Evolutionary conservation across 2,329 filamentous ascomycete species (phyloP).

Genomic region (Cercospora nicotianae): DNA sequence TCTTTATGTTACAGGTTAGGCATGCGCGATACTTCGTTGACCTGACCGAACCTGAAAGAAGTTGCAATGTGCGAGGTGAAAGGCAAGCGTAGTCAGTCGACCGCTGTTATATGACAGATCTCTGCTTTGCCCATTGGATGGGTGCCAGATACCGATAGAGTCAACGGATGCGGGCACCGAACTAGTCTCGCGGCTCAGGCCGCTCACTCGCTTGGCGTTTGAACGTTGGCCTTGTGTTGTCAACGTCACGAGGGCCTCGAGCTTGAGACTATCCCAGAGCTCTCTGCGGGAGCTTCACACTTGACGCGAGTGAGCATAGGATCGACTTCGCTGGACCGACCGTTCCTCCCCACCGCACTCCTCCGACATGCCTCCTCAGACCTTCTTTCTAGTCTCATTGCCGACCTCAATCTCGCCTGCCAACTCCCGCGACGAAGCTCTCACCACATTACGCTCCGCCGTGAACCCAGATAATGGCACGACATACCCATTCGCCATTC

Average conservation of each 20-base stretch:
- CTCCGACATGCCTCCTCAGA: constrained; percentile 45
- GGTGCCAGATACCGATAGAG: constrained; percentile 2
- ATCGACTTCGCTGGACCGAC: constrained; percentile 1
- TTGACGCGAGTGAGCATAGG: neutral
- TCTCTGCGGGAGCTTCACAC: constrained; percentile 4
- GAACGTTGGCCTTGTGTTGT: neutral
- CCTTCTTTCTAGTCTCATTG: constrained; percentile 86
- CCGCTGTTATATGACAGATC: neutral
- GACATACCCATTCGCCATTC: constrained; percentile 76
- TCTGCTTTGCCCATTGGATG: neutral
- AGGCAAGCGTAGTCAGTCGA: neutral
- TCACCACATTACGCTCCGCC: constrained; percentile 71
- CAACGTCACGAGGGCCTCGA: constrained; percentile 1
- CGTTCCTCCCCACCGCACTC: neutral
- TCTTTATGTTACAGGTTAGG: neutral
- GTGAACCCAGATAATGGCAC: constrained; percentile 73
- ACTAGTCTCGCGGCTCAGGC: neutral
- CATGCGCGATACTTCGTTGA: neutral
- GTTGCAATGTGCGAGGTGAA: neutral
- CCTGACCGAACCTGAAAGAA: neutral
- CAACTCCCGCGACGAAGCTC: constrained; percentile 75
- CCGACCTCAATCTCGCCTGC: constrained; percentile 84
- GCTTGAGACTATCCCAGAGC: neutral
- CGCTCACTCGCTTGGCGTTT: neutral
- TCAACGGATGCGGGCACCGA: constrained; percentile 2